Percentiles rank a stretch among this genome's conserved stretches.
Evolutionary conservation across 805 yeast genomes (phyloP).

Genomic region (Torulaspora indica): DNA sequence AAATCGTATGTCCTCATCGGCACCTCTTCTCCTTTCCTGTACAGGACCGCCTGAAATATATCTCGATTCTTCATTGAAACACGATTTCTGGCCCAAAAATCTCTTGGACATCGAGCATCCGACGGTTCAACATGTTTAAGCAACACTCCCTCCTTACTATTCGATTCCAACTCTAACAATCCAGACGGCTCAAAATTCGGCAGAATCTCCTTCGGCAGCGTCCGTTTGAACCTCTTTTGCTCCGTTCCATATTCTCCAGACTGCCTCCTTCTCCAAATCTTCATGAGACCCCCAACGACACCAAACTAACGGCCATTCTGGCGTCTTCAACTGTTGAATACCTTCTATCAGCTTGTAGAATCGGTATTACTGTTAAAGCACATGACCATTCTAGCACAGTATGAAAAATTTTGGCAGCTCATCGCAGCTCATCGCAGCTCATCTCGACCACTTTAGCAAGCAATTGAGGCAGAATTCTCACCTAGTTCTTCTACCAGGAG

Average conservation of each 20-base stretch:
- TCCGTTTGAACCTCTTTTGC: constrained; percentile 5
- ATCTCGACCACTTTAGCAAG: constrained; percentile 1
- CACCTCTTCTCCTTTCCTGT: constrained; percentile 26
- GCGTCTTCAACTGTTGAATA: too few relatives aligned
- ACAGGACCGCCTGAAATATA: constrained; percentile 32
- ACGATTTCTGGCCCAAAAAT: constrained; percentile 16
- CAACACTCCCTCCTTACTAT: constrained; percentile 36
- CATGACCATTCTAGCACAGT: background rate
- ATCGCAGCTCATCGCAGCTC: constrained; percentile 23
- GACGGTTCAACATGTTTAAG: constrained; percentile 39
- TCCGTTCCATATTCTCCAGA: background rate
- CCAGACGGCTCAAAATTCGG: constrained; percentile 42
- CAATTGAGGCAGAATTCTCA: background rate
- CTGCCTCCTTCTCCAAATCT: constrained; percentile 6
- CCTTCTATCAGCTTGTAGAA: background rate
- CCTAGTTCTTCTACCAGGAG: too few relatives aligned
- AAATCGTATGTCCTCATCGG: constrained; percentile 26
- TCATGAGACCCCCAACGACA: constrained; percentile 12
- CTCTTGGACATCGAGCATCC: constrained; percentile 31
- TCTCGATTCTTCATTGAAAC: constrained; percentile 23
- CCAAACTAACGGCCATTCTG: background rate
- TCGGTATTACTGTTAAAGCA: background rate
- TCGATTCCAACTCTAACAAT: constrained; percentile 39
- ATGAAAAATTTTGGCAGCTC: constrained; percentile 17
- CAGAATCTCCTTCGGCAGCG: constrained; percentile 11